Evolutionary conservation across 139 green algal species (phyloP).

Genomic region (Spirogloea muscicola): DNA sequence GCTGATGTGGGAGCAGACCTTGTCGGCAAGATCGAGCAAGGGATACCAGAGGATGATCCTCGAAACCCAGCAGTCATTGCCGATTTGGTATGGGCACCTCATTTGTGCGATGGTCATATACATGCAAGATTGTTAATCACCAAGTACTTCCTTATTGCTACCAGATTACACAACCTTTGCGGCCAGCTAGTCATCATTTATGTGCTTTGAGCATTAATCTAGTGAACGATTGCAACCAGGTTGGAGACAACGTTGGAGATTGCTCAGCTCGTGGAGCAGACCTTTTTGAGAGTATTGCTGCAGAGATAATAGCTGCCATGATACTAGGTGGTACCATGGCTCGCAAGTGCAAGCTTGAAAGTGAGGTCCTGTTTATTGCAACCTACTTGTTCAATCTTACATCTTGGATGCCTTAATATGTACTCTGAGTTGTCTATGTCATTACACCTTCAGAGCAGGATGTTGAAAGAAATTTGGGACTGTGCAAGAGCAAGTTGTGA

Average conservation of each 20-base stretch:
- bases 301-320: slow-evolving; percentile 57
- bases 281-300: slow-evolving; percentile 66
- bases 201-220: no score
- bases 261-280: slow-evolving; percentile 62
- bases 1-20: slow-evolving; percentile 74
- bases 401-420: neutral
- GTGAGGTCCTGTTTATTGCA: slow-evolving; percentile 1
- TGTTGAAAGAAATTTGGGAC: neutral
- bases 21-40: slow-evolving; percentile 71
- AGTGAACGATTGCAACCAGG: no score
- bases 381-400: neutral
- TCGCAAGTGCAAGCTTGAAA: slow-evolving; percentile 47
- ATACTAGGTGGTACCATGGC: slow-evolving; percentile 64
- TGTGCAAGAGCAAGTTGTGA: neutral
- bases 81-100: slow-evolving; percentile 51
- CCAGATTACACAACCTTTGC: no score
- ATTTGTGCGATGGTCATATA: no score
- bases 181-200: no score
- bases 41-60: slow-evolving; percentile 75
- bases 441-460: neutral
- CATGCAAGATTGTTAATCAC: no score
- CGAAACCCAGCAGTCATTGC: slow-evolving; percentile 69
- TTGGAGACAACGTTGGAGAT: slow-evolving; percentile 73
- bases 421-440: neutral
- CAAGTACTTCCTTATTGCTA: no score